Conservation (phyloP, 192 early-diverging fungal species). For the Coemansia sp. region DNA sequence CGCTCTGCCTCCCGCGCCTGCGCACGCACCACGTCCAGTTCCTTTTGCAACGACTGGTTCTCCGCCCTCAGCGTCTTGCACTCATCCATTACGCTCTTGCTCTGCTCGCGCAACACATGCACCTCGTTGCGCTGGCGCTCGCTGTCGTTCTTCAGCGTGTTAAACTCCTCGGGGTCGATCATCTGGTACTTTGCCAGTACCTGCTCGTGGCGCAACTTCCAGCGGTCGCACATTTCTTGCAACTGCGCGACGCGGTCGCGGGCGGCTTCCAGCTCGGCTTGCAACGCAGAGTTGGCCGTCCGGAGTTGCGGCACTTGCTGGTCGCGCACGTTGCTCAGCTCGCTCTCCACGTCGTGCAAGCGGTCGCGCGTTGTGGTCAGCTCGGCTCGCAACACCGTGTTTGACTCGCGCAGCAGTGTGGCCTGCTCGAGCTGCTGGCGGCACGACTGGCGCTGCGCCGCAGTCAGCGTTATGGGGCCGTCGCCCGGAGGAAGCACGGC, state of each 20-base stretch:
- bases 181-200: slow-evolving; percentile 76
- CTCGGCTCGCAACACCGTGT: slow-evolving; percentile 69
- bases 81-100: not conserved
- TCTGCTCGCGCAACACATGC: slow-evolving; percentile 9
- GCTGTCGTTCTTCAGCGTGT: slow-evolving; percentile 61
- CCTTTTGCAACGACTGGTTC: not conserved
- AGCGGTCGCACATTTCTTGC: slow-evolving; percentile 62
- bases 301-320: slow-evolving; percentile 54
- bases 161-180: slow-evolving; percentile 77
- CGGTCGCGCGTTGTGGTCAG: slow-evolving; percentile 25
- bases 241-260: slow-evolving; percentile 57
- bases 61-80: slow-evolving; percentile 19
- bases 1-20: slow-evolving; percentile 2
- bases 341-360: slow-evolving; percentile 35
- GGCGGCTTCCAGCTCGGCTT: slow-evolving; percentile 62
- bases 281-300: slow-evolving; percentile 40
- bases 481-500: slow-evolving; percentile 16
- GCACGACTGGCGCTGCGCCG: slow-evolving; percentile 60
- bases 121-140: slow-evolving; percentile 29
- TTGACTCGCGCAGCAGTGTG: slow-evolving; percentile 73
- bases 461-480: slow-evolving; percentile 52
- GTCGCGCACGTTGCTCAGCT: slow-evolving; percentile 60
- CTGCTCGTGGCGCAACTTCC: slow-evolving; percentile 71
- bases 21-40: slow-evolving; percentile 1
- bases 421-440: slow-evolving; percentile 67